Conservation (phyloP, 805 yeast genomes). For the Yarrowia divulgata region DNA sequence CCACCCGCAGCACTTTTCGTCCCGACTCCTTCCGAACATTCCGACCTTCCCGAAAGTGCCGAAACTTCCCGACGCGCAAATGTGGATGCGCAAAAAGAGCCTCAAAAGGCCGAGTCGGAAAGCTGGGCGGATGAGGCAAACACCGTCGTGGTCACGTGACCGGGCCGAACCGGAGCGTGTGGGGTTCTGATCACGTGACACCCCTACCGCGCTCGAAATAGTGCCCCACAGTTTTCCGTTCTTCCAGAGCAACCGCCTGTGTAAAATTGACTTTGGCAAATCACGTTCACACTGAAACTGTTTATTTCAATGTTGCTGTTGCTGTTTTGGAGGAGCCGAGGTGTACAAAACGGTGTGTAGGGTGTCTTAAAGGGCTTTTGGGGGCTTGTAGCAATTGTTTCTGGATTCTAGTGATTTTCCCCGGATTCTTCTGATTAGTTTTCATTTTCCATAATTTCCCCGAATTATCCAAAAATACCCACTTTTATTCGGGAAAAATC, state of each 20-base stretch:
- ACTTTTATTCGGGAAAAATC: neutral
- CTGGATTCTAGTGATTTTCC: neutral
- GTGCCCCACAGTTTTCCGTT: neutral
- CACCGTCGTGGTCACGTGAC: neutral
- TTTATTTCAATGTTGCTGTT: neutral
- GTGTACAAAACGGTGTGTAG: too few relatives aligned
- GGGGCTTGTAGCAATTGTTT: neutral
- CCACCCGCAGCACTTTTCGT: conserved; percentile 28
- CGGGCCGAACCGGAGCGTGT: neutral
- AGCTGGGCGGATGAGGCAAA: too few relatives aligned
- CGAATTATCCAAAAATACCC: neutral
- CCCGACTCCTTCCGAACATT: conserved; percentile 18
- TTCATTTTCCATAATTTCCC: neutral
- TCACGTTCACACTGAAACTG: neutral
- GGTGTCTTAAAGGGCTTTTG: too few relatives aligned
- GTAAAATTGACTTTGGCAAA: neutral
- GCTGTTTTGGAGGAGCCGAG: neutral
- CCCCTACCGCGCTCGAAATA: neutral
- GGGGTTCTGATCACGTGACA: neutral
- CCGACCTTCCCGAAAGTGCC: conserved; percentile 2
- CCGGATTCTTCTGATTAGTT: neutral
- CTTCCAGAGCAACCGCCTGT: conserved; percentile 6
- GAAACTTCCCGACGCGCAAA: conserved; percentile 1
- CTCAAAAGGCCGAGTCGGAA: neutral
- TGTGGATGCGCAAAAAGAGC: too few relatives aligned